A percentile compares a stretch with the other conserved stretches of the same genome.
Conservation (phyloP, 345 rosid species). For the Punica granatum region DNA sequence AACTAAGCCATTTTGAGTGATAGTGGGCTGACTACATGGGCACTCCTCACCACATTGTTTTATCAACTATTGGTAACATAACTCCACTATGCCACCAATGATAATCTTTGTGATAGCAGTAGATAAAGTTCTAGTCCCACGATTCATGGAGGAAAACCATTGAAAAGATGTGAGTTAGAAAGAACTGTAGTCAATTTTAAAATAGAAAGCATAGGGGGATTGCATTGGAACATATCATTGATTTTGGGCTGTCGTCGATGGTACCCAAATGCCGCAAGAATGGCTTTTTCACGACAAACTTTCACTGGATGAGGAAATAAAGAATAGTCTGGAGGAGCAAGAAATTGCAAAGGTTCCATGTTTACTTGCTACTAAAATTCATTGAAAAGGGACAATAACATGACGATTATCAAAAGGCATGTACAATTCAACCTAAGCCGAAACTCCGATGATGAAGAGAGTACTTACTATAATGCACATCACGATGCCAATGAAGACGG, state of each 20-base stretch:
- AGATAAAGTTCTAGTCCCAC: not conserved
- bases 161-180: not conserved
- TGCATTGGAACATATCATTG: not conserved
- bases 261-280: not conserved
- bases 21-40: not conserved
- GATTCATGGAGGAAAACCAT: not conserved
- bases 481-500: not conserved
- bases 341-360: not conserved
- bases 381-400: not conserved
- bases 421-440: not conserved
- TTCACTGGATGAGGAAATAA: not conserved
- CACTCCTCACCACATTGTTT: not conserved
- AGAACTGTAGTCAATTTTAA: not conserved
- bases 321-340: too few species aligned
- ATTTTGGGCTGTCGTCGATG: too few species aligned
- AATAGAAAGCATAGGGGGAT: not conserved
- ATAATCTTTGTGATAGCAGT: not conserved
- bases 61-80: not conserved
- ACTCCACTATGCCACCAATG: not conserved
- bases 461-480: conserved; percentile 9
- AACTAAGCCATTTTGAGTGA: not conserved
- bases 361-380: not conserved
- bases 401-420: not conserved
- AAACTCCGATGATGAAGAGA: not conserved
- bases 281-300: not conserved